phyloP scores from a whole-genome alignment of 31 red algal species.

The Asparagopsis taxiformis region DNA sequence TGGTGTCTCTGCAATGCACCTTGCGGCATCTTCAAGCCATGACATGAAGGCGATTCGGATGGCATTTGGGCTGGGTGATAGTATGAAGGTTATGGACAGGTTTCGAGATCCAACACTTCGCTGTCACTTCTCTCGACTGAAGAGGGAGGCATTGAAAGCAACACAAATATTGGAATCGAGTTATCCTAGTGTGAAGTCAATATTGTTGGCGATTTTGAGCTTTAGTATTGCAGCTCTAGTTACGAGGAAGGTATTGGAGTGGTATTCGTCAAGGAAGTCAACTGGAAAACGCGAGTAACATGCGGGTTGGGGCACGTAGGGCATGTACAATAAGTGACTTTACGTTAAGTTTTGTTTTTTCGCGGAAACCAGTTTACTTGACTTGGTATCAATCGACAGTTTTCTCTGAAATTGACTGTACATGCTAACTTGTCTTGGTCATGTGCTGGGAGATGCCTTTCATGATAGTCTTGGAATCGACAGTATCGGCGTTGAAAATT shows the following conservation, averaged over 20 bases:
- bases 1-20: constrained; percentile 30
- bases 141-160: constrained; percentile 45
- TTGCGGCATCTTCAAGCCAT: constrained; percentile 39
- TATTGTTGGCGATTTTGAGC: constrained; percentile 8
- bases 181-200: constrained; percentile 7
- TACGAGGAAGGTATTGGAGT: constrained; percentile 21
- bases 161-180: constrained; percentile 50
- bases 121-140: constrained; percentile 60
- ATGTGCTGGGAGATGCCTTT: constrained; percentile 55
- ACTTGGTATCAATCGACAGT: too few species aligned
- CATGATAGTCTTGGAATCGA: constrained; percentile 56
- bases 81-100: constrained; percentile 12
- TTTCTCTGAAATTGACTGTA: too few species aligned
- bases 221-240: constrained; percentile 2
- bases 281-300: constrained; percentile 35
- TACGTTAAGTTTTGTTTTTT: too few species aligned
- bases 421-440: constrained; percentile 31
- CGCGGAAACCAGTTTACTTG: too few species aligned
- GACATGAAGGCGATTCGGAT: constrained; percentile 60
- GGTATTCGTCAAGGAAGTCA: constrained; percentile 18
- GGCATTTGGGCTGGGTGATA: constrained; percentile 28
- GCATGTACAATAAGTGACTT: too few species aligned
- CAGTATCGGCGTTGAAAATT: constrained; percentile 53
- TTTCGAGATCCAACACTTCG: constrained; percentile 60
- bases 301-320: background rate